Evolutionary conservation across 1,284 basidiomycete species (phyloP), one percentile per base, ranked within the genome.

Genomic region (Stereum hirsutum): DNA sequence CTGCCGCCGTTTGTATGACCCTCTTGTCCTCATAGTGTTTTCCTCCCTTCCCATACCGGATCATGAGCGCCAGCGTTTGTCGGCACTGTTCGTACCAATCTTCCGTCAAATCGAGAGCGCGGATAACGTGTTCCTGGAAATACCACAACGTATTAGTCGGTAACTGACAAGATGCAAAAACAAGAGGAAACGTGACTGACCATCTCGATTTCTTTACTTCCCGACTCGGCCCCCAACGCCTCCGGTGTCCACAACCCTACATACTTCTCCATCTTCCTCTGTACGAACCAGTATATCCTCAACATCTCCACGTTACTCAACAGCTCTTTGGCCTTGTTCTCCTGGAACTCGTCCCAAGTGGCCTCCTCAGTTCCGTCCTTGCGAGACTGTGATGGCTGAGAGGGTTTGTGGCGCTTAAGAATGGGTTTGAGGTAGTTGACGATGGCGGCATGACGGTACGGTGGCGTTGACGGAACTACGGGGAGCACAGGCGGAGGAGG

Each of bases 41-140:
- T 6, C 80, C 80, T 8, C 67, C 58, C 26, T 69, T 65, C 2
- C 82, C 83, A 51, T 85, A 85, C 43, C 73, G 56, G 17, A 54
- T 53, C 35, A 78, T 57, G 26, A 84, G 66, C 6, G 47, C 45
- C 38, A 78, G 56, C 6, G 70, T 75, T 50, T 78, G 77, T 14
- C 62, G 58, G 54, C 74, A 75, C 20, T 69, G 66, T 12, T 64
- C 56, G 3, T 65, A 65, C 64, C 70, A 77, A 27, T 58, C 53
- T 20, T 51, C 34, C 45, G 70, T 64, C 19, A 79, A 55, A 15
- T 65, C 62, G 41, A 85, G 62, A 8, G 75, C 76, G 28, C 57
- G 58, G 52, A 72, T 59, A 20, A 85, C 68, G 44, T 86, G 78
- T 25, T 52, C 56, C 79, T 83, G n/a, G n/a, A n/a, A 51, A 45